Base-by-base conservation (phyloP, 495 filamentous ascomycete species). In the Parathielavia appendiculata region DNA sequence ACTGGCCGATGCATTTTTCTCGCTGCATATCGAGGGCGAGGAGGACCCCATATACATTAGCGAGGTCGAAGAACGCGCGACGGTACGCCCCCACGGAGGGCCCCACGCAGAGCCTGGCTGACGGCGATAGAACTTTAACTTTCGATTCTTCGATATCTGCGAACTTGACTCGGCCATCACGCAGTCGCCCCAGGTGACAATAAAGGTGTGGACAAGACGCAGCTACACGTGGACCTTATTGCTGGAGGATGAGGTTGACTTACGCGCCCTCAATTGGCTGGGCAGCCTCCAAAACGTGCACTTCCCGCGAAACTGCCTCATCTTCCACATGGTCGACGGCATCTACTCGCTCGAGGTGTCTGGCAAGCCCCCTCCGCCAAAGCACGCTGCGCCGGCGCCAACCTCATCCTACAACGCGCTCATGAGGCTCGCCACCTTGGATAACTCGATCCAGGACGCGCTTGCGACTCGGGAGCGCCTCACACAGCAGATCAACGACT, bases 401-500 rank as follows among this genome's bases (percentile, higher is more conserved):
- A 93, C 89, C 1, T 90, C 91, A 6, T 92, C 91, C 1, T 98
- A 96, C 72, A 93, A 95, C 65, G 84, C 89, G 1, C 74, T 98
- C 45, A 95, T 96, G 87, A 83, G 86, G 34, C 77, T 98, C 32
- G 86, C 88, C 14, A 97, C 90, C 53, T 75, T 98, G 39, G 91
- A 96, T 58, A 88, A 91, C 64, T 96, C 91, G 58, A 88, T 97
- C 36, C 89, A 96, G 70, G 93, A 98, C 65, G 91, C 92, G 6
- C 69, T 96, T 0, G 79, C 82, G 1, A 97, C 90, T 0, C 81
- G 89, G 5, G 85, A 88, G 57, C 80, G 79, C 51, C 72, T 98
- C 10, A 81, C 89, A 11, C 69, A 79, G 10, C 90, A 96, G 59
- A 96, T 97, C 59, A 88, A 84, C 65, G 71, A 75, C 1, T 79